Evolutionary conservation across 768 basidiomycete genomes (phyloP), one percentile per base, ranked within the genome.

Genomic region (Podaxis carcinomalis): DNA sequence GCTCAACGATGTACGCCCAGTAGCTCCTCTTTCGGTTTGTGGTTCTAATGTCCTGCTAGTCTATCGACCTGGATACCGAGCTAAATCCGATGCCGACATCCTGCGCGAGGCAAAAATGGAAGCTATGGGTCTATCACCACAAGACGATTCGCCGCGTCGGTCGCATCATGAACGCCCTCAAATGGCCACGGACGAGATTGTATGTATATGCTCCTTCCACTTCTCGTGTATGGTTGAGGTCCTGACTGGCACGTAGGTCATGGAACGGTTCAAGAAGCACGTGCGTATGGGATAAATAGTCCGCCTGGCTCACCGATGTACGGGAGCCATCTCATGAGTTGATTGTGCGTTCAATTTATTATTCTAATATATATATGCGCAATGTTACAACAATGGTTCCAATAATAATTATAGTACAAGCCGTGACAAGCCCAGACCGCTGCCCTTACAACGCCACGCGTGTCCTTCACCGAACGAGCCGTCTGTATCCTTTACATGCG

Each of bases 241-340:
- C 11, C 23, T 25, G 21, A 49, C 14, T 25, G 3, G 42, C 9
- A 19, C 19, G 42, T 64, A 93, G 90, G 92, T 92, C 57, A 92
- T 95, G 92, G 94, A 96, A 73, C 86, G 96, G 35, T 98, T 98
- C 81, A 98, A 96, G 82, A 97, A 98, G 76, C 80, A 95, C 61
- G 93, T 94, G 91, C 84, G 89, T 42, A 90, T 88, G 70, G 57
- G 57, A 28, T 92, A 75, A 50, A 49, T 6, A 37, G 56, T 27
- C 11, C 21, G 5, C 7, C 21, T 9, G 21, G 9, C 19, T 5
- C 35, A n/a, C 36, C 13, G 10, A 9, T 36, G n/a, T n/a, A 27
- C 19, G 14, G 5, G 11, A 21, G 6, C n/a, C 28, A 32, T 40
- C 35, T 32, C 37, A 16, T 27, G 57, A 51, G 50, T 37, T 57